Evolutionary conservation across 768 basidiomycete genomes (phyloP), one percentile per base, ranked within the genome.

Genomic region (Psilocybe subaeruginosa): DNA sequence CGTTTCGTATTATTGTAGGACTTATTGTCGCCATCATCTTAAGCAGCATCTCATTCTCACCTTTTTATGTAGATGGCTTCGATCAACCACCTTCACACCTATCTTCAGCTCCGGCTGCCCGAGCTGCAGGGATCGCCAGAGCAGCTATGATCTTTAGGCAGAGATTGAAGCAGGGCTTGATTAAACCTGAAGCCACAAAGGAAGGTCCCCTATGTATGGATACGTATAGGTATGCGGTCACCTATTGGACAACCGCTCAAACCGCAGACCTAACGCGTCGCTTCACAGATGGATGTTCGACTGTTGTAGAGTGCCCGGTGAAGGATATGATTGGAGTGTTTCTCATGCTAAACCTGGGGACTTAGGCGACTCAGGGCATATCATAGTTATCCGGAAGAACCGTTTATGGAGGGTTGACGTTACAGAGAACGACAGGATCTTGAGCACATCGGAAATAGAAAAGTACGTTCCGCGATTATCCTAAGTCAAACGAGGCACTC

Each of bases 1-100:
- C 66, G 93, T 96, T 9, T 95, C 92, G n/a, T 97, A 97, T 75
- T 97, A 93, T 67, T 97, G 95, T 90, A 72, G 56, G 83, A 64
- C 8, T 7, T 16, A 31, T 16, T 50, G 9, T 19, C 17, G 17
- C 56, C 47, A 19, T 8, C n/a, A n/a, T 58, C 46, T 11, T 41
- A 39, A 8, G 37, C n/a, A 17, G 35, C 33, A 4, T 16, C 51
- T 58, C 58, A 48, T 19, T 50, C 59, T 39, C 54, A 66, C 61
- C 67, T 68, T 2, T 14, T 45, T 41, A 14, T 56, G 29, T 35
- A 95, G 92, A 93, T 77, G 93, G 93, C 14, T 95, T 95, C 64
- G 80, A 88, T 64, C 77, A 78, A 19, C 85, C 87, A 8, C 92
- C 91, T 8, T 50, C 76, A 6, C 86, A 90, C 66, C 77, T 89